Base-by-base conservation (phyloP, 2,329 filamentous ascomycete genomes). In the Trichoderma oligosporum region DNA sequence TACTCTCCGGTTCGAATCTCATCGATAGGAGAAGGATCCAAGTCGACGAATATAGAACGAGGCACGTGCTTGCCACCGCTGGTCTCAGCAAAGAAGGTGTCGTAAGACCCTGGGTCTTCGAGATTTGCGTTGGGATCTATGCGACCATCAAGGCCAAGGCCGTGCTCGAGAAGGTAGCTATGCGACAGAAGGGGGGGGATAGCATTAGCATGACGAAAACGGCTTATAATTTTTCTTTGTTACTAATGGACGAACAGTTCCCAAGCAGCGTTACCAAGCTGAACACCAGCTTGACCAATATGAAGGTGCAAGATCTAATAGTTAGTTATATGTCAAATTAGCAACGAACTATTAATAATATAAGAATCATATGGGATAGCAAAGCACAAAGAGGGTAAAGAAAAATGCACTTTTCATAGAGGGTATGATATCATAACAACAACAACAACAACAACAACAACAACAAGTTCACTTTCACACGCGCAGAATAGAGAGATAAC, bases 251-350 rank as follows among this genome's bases (percentile, higher is more conserved):
- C 85, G 70, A 82, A 88, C 85, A 88, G 84, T 76, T 88, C 85
- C 85, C 85, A 88, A 66, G 86, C 85, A 71, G 83, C 86, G 79
- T 87, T 87, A 70, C 85, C 86, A 63, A 88, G 83, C 82, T 88
- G 85, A 70, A 80, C 83, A 76, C 85, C 86, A 76, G 86, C 85
- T 79, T 88, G 82, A 72, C 82, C 82, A 67, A 84, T 72, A 71
- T 85, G 82, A 70, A 85, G 75, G 74, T 85, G 82, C 74, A 84
- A 77, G 74, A 85, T 79, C 82, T 84, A 61, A 56, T 58, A 56
- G 31, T 12, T 36, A 61, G n/a, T n/a, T n/a, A n/a, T n/a, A n/a
- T n/a, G n/a, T 44, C 18, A 24, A n/a, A n/a, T 47, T 14, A 44
- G 54, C 53, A 36, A 55, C 14, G 7, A 33, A n/a, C 31, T 20